Conservation (phyloP, 2,329 filamentous ascomycete genomes). For the Cercospora zeae-maydis region DNA sequence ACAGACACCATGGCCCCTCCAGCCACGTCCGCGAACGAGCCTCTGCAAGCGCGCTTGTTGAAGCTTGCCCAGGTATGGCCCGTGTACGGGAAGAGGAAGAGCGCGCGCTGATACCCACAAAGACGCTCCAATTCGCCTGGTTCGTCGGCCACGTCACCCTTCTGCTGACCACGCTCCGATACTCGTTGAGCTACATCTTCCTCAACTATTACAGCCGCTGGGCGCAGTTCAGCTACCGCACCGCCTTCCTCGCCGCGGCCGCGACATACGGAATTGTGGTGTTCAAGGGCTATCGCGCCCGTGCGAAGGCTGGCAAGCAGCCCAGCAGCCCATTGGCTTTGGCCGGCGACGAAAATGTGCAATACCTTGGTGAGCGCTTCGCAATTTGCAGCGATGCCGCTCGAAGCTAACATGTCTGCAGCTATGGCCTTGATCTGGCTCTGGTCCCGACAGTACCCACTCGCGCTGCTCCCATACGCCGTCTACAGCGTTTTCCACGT, state of each 20-base stretch:
- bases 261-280: slow-evolving; percentile 97
- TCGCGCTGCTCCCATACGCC: slow-evolving; percentile 88
- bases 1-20: slow-evolving; percentile 21
- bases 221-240: slow-evolving; percentile 82
- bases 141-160: slow-evolving; percentile 74
- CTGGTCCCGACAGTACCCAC: slow-evolving; percentile 78
- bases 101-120: slow-evolving; percentile 29
- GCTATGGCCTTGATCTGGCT: slow-evolving; percentile 96
- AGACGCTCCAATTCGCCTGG: slow-evolving; percentile 85
- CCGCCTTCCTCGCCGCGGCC: slow-evolving; percentile 83
- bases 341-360: slow-evolving; percentile 88
- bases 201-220: slow-evolving; percentile 79
- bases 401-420: slow-evolving; percentile 39
- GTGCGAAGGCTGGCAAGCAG: slow-evolving; percentile 66
- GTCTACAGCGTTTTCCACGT: slow-evolving; percentile 99
- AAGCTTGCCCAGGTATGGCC: slow-evolving; percentile 50
- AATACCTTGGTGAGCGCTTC: slow-evolving; percentile 76
- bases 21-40: slow-evolving; percentile 18
- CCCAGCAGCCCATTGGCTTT: slow-evolving; percentile 63
- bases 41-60: slow-evolving; percentile 27
- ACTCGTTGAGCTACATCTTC: slow-evolving; percentile 78
- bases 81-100: neutral
- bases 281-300: slow-evolving; percentile 92
- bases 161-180: slow-evolving; percentile 77
- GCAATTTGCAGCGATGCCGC: neutral